Evolutionary conservation across 441 rosid species (phyloP).

Genomic region (Macaranga tanarius): DNA sequence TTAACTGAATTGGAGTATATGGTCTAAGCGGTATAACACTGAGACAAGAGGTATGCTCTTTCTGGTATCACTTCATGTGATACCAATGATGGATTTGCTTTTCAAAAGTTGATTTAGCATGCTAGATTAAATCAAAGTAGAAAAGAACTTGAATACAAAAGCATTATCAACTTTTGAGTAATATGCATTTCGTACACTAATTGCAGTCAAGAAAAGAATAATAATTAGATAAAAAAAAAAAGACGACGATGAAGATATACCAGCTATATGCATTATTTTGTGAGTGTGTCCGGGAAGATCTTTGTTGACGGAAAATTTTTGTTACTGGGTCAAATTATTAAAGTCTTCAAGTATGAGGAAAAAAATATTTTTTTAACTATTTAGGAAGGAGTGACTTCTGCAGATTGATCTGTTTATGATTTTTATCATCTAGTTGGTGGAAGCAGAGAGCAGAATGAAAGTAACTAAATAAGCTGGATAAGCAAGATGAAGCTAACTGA

Average conservation of each 20-base stretch:
- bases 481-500: too few relatives aligned
- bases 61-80: background rate
- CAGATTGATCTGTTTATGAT: too few relatives aligned
- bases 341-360: too few relatives aligned
- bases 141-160: background rate
- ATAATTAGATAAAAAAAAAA: background rate
- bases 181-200: background rate
- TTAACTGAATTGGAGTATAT: slow-evolving; percentile 10
- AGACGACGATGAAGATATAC: background rate
- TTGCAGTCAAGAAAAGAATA: background rate
- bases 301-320: background rate
- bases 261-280: background rate
- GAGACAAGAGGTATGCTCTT: slow-evolving; percentile 14
- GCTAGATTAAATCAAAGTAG: background rate
- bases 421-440: too few relatives aligned
- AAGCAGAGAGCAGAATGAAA: too few relatives aligned
- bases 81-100: background rate
- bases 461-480: too few relatives aligned
- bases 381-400: too few relatives aligned
- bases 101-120: background rate
- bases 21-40: slow-evolving; percentile 1
- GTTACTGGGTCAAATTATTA: too few relatives aligned
- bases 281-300: background rate
- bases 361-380: too few relatives aligned
- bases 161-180: background rate